These are phyloP conservation scores for Aplosporella prunicola DNA, from an alignment of 2,329 filamentous ascomycete species.

Conservation along the genomic window DNA sequence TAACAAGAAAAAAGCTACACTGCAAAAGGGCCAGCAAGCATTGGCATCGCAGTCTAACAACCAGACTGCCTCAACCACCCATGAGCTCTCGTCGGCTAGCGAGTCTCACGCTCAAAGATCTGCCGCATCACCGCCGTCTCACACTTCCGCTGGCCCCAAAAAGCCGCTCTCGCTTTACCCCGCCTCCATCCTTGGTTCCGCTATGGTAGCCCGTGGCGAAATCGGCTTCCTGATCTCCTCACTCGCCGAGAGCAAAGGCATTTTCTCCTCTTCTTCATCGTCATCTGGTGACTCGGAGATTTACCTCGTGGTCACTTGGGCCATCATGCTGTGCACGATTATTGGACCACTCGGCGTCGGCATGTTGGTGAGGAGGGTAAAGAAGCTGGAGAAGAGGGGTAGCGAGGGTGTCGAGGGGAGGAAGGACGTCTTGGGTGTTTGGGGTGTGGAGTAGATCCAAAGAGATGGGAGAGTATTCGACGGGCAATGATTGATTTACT, in stretches of 20 bases:
- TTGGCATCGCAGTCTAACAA: too few relatives aligned
- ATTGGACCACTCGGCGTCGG: conserved; percentile 46
- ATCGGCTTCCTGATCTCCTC: conserved; percentile 70
- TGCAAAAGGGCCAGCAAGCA: too few relatives aligned
- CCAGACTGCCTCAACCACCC: too few relatives aligned
- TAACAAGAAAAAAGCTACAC: too few relatives aligned
- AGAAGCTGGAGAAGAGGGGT: conserved; percentile 29
- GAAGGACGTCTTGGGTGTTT: conserved; percentile 35
- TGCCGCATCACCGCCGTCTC: too few relatives aligned
- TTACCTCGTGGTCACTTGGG: conserved; percentile 47
- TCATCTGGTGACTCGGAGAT: conserved; percentile 25
- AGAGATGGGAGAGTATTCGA: too few relatives aligned
- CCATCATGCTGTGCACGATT: conserved; percentile 48
- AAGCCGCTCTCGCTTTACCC: conserved; percentile 58
- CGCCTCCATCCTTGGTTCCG: conserved; percentile 53
- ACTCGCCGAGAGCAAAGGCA: conserved; percentile 48
- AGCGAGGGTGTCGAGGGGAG: conserved; percentile 16
- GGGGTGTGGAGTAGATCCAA: conserved; percentile 31
- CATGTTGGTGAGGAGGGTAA: conserved; percentile 38
- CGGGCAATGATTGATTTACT: too few relatives aligned
- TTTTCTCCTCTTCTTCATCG: conserved; percentile 29
- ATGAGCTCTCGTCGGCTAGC: too few relatives aligned
- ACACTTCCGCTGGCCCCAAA: conserved; percentile 17
- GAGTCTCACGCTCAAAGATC: too few relatives aligned
- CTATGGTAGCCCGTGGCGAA: conserved; percentile 71